These are phyloP conservation scores for Schizopora paradoxa DNA, from an alignment of 1,284 basidiomycete species.

Conservation along the genomic window DNA sequence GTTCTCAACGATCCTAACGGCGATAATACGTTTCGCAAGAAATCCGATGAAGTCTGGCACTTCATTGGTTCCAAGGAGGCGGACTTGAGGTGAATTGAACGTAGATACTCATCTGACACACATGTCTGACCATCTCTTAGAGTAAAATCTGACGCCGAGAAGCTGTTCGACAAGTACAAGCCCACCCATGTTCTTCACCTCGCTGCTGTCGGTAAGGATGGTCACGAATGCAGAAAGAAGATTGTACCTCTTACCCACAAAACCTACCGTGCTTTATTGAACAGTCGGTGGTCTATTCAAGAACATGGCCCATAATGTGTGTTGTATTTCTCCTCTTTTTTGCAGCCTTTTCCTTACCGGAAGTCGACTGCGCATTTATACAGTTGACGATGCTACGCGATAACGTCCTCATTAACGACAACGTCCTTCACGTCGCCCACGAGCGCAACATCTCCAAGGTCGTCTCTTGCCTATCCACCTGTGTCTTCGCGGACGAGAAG, in stretches of 20 bases:
- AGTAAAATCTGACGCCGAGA: slow-evolving; percentile 30
- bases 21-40: slow-evolving; percentile 46
- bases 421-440: slow-evolving; percentile 73
- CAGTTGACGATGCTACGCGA: slow-evolving; percentile 84
- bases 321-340: slow-evolving; percentile 13
- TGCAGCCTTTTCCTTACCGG: neutral
- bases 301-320: slow-evolving; percentile 85
- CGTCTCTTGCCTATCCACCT: slow-evolving; percentile 83
- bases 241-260: neutral
- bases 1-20: slow-evolving; percentile 75
- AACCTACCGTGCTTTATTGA: slow-evolving; percentile 1
- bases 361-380: slow-evolving; percentile 3
- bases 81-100: slow-evolving; percentile 57
- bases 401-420: slow-evolving; percentile 88
- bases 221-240: slow-evolving; percentile 16
- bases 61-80: slow-evolving; percentile 74
- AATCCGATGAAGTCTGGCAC: slow-evolving; percentile 75
- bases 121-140: neutral
- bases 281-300: slow-evolving; percentile 85
- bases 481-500: slow-evolving; percentile 80
- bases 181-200: slow-evolving; percentile 91
- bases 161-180: slow-evolving; percentile 79
- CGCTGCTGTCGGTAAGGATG: slow-evolving; percentile 76
- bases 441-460: slow-evolving; percentile 62
- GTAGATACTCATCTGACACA: neutral